A percentile compares a stretch with the other conserved stretches of the same genome.
phyloP scores from a whole-genome alignment of 179 eudicot species.

The Drosera spatulata region DNA sequence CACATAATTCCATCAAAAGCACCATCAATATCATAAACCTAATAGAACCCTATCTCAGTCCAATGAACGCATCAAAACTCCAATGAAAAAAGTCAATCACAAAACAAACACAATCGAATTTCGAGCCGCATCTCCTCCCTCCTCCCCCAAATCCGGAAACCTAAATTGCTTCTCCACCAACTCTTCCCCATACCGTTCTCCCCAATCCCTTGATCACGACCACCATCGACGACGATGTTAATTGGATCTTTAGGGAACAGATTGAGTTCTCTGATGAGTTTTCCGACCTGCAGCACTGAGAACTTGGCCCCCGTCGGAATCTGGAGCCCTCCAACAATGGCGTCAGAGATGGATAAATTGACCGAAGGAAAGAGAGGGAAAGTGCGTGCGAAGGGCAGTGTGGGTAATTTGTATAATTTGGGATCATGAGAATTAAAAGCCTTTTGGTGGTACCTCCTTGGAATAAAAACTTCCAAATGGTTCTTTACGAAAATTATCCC shows the following conservation, averaged over 20 bases:
- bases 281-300: slow-evolving; percentile 25
- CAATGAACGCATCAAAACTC: no score
- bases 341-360: slow-evolving; percentile 2
- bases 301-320: slow-evolving; percentile 15
- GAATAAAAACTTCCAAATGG: no score
- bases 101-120: no score
- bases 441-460: no score
- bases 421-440: no score
- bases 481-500: no score
- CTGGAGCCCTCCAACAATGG: no score
- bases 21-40: no score
- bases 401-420: no score
- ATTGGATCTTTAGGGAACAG: slow-evolving; percentile 47
- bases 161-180: slow-evolving; percentile 43
- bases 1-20: no score
- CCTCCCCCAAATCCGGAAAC: slow-evolving; percentile 33
- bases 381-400: slow-evolving; percentile 19
- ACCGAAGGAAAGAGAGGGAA: slow-evolving; percentile 23
- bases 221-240: slow-evolving; percentile 25
- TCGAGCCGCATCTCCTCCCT: slow-evolving; percentile 20
- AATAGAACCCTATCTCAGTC: no score
- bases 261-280: slow-evolving; percentile 56
- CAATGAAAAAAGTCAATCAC: no score
- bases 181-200: slow-evolving; percentile 15
- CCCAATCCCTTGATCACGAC: neutral